Conservation (phyloP, 2,329 filamentous ascomycete species). For the Neofusicoccum ribis region DNA sequence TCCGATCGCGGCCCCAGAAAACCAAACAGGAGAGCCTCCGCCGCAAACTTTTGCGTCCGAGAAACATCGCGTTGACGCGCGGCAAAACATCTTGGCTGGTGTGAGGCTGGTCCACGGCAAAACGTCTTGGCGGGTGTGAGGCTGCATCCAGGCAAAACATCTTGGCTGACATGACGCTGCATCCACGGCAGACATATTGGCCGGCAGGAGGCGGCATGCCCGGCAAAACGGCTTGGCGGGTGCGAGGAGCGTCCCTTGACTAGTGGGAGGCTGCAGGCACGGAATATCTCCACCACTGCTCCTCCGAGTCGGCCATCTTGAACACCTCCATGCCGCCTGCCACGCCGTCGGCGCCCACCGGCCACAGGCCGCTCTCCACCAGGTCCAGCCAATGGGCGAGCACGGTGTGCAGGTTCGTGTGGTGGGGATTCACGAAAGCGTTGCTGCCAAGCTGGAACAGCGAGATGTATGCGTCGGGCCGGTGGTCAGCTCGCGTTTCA, state of each 20-base stretch:
- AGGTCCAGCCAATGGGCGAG: neutral
- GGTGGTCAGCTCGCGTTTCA: neutral
- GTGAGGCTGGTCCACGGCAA: too few relatives aligned
- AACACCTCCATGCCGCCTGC: conserved; percentile 9
- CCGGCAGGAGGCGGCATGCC: too few relatives aligned
- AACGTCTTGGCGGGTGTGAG: too few relatives aligned
- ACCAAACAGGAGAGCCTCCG: neutral
- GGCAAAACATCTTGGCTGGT: neutral
- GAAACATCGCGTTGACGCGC: neutral
- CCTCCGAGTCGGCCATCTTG: neutral
- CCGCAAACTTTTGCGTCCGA: neutral
- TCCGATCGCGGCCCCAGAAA: conserved; percentile 2
- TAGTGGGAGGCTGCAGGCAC: neutral
- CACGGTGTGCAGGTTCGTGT: neutral
- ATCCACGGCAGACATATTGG: too few relatives aligned
- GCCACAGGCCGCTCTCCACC: conserved; percentile 6
- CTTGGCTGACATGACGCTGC: too few relatives aligned
- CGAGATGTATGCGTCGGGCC: neutral
- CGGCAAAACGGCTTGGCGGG: too few relatives aligned
- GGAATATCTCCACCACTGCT: conserved; percentile 18
- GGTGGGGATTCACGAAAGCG: neutral
- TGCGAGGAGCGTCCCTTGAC: too few relatives aligned
- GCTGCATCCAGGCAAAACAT: too few relatives aligned
- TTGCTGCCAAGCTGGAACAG: conserved; percentile 10
- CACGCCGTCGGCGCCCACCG: neutral